These are phyloP conservation scores for Spizellomyces punctatus DNA, from an alignment of 192 early-diverging fungal species.

Conservation along the genomic window DNA sequence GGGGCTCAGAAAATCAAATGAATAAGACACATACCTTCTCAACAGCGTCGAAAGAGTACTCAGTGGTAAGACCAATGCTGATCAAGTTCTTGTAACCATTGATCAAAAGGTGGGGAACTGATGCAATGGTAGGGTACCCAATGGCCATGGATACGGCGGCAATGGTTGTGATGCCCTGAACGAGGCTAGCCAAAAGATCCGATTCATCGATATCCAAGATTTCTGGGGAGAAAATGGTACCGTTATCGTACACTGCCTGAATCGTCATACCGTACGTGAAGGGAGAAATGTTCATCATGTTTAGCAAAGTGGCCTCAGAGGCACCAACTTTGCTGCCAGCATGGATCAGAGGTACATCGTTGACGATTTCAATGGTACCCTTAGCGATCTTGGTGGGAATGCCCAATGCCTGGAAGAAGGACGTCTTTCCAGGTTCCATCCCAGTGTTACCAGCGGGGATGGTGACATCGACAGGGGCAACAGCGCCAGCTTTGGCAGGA, in stretches of 20 bases:
- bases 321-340: slow-evolving; percentile 92
- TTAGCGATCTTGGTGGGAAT: slow-evolving; percentile 99
- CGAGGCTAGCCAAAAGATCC: slow-evolving; percentile 78
- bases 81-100: slow-evolving; percentile 98
- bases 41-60: slow-evolving; percentile 85
- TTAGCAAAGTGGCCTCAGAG: slow-evolving; percentile 97
- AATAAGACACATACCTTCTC: slow-evolving; percentile 62
- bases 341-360: slow-evolving; percentile 91
- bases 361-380: slow-evolving; percentile 99
- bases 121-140: slow-evolving; percentile 60
- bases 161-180: slow-evolving; percentile 91
- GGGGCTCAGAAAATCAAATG: slow-evolving; percentile 3
- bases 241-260: slow-evolving; percentile 89
- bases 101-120: slow-evolving; percentile 94
- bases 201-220: slow-evolving; percentile 95
- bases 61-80: slow-evolving; percentile 83
- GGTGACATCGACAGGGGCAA: slow-evolving; percentile 92
- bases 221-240: slow-evolving; percentile 81
- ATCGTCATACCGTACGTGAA: slow-evolving; percentile 99
- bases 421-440: slow-evolving; percentile 99
- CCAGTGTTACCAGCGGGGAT: slow-evolving; percentile 98
- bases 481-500: slow-evolving; percentile 93
- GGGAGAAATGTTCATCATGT: slow-evolving; percentile 99
- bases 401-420: slow-evolving; percentile 99
- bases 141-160: slow-evolving; percentile 83